Evolutionary conservation across 164 flowering plant species (phyloP), one percentile per base, ranked within the genome.

Genomic region (Sextonia rubra): DNA sequence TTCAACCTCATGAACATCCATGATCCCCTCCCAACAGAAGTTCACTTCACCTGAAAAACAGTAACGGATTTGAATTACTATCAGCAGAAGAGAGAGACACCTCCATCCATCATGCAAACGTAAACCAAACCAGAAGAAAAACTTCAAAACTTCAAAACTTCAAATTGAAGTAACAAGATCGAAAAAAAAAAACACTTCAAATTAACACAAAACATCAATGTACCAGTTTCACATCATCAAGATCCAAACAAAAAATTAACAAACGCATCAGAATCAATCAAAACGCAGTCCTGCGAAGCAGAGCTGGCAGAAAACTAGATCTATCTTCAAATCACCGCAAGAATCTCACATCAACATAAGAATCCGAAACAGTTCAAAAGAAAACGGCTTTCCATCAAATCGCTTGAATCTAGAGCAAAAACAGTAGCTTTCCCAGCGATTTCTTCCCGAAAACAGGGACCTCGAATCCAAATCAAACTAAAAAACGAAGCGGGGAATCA

Each of bases 1-100:
- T 85, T 96, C 99, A 32, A 91, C 89, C 75, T 96, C 99, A 15
- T 82, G 66, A 61, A 76, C 71, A 72, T 96, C 99, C 98, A 96
- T 93, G 32, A 47, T 79, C 77, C 70, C 52, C 69, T 26, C 30
- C 79, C 68, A 75, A 69, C 75, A 66, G 44, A 80, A 74, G 37
- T 74, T 52, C 61, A 78, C 79, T 67, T 70, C 73, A 56, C 17
- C 91, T 23, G 55, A 73, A 24, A 73, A 23, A 69, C 25, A 30
- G 60, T 64, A 68, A 24, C 18, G 12, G 18, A 7, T 47, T 8
- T 18, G 24, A 66, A 15, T 52, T 23, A 69, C 8, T 24, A n/a
- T n/a, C n/a, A n/a, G 12, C 7, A 52, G 55, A 48, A 20, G 47
- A 48, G 58, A 60, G 18, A 14, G n/a, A 30, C 25, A 15, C 11